phyloP scores from a whole-genome alignment of 805 yeast species.

The Kodamaea hsintzibuensis region DNA sequence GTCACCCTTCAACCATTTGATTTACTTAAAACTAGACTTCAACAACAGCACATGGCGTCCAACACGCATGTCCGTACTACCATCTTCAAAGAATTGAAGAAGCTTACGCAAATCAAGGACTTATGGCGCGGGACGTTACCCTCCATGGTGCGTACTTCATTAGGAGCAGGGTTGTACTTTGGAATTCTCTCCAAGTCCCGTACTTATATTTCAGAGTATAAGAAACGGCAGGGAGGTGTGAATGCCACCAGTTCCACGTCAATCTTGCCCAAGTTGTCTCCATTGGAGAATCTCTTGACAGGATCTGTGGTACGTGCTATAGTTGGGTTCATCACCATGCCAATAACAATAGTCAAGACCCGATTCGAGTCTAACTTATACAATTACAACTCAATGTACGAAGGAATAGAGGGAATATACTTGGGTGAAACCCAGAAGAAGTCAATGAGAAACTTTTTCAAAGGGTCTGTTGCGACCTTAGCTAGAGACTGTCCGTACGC shows the following conservation, averaged over 20 bases:
- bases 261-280: slow-evolving; percentile 70
- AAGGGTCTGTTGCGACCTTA: slow-evolving; percentile 85
- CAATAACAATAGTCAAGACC: slow-evolving; percentile 86
- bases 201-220: slow-evolving; percentile 41
- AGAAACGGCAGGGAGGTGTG: slow-evolving; percentile 8
- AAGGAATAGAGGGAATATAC: slow-evolving; percentile 61
- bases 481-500: slow-evolving; percentile 96
- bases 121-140: slow-evolving; percentile 96
- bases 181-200: slow-evolving; percentile 69
- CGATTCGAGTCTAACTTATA: slow-evolving; percentile 83
- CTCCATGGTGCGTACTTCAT: slow-evolving; percentile 82
- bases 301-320: slow-evolving; percentile 79
- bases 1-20: slow-evolving; percentile 86
- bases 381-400: slow-evolving; percentile 60
- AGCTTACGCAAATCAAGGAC: slow-evolving; percentile 42
- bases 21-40: slow-evolving; percentile 82
- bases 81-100: slow-evolving; percentile 43
- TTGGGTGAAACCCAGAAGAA: slow-evolving; percentile 15
- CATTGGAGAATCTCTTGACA: slow-evolving; percentile 65
- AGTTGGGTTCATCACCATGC: slow-evolving; percentile 92
- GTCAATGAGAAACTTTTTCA: slow-evolving; percentile 69
- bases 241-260: slow-evolving; percentile 27
- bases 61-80: slow-evolving; percentile 27
- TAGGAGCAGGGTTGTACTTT: slow-evolving; percentile 87
- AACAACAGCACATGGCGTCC: slow-evolving; percentile 43